Conservation (phyloP, 2,329 filamentous ascomycete species). For the Cladorrhinum sp. region DNA sequence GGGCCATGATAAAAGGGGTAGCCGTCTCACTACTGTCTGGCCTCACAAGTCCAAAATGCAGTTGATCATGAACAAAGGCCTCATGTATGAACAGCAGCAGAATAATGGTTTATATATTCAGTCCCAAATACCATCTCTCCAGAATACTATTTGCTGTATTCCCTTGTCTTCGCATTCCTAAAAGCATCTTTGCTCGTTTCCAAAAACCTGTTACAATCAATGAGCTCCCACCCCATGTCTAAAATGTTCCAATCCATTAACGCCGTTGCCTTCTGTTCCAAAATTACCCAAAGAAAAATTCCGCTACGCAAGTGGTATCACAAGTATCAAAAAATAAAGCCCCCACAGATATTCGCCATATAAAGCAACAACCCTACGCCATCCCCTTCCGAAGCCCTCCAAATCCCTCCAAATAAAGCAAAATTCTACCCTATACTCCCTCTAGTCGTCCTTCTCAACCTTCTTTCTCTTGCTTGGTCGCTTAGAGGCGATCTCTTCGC, state of each 20-base stretch:
- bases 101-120: background rate
- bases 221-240: background rate
- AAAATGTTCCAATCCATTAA: background rate
- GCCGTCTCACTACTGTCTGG: background rate
- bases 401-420: background rate
- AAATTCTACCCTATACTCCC: background rate
- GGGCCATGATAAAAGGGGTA: background rate
- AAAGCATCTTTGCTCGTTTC: too few relatives aligned
- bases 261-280: background rate
- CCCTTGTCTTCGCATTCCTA: background rate
- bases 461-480: slow-evolving; percentile 50
- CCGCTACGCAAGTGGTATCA: background rate
- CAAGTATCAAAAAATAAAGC: background rate
- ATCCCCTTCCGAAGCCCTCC: too few relatives aligned
- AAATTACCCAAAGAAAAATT: background rate
- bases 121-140: background rate
- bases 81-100: background rate
- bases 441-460: slow-evolving; percentile 23
- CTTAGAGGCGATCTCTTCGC: slow-evolving; percentile 34
- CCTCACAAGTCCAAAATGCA: background rate
- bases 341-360: background rate
- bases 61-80: background rate
- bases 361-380: background rate
- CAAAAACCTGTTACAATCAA: background rate
- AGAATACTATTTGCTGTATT: background rate